phyloP scores from a whole-genome alignment of 164 flowering plant species.

The Piper betle region DNA sequence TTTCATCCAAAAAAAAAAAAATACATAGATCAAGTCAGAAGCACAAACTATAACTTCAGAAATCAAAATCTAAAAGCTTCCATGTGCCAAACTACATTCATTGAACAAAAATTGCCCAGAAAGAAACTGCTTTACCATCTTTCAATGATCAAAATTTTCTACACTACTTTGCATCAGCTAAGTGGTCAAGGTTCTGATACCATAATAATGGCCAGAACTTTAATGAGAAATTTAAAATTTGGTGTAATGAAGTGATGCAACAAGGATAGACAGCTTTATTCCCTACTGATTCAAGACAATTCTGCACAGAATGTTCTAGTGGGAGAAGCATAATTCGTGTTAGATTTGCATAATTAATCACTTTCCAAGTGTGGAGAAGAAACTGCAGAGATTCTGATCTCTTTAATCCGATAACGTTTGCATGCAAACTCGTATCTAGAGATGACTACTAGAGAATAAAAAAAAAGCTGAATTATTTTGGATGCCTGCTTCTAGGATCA shows the following conservation, averaged over 20 bases:
- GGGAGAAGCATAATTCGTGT: constrained; percentile 3
- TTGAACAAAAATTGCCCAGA: not conserved
- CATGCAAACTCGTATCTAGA: not conserved
- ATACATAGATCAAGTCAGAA: not conserved
- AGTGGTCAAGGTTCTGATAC: not conserved
- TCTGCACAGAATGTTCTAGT: constrained; percentile 3
- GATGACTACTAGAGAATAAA: not conserved
- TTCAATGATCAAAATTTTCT: too few relatives aligned
- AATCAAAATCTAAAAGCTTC: not conserved
- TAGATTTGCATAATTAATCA: not conserved
- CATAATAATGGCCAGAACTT: not conserved
- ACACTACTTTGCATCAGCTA: too few relatives aligned
- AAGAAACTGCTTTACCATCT: not conserved
- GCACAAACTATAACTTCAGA: not conserved
- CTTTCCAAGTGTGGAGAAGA: not conserved
- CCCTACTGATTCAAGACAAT: not conserved
- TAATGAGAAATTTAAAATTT: not conserved
- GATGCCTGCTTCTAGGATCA: not conserved
- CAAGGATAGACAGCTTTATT: not conserved
- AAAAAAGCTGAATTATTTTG: not conserved
- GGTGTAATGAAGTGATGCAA: not conserved
- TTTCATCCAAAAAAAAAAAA: not conserved
- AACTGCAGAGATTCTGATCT: constrained; percentile 3
- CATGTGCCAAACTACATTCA: not conserved
- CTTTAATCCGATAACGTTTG: not conserved